Conservation (phyloP, 1,139 yeast species). For the Kodamaea sp. region DNA sequence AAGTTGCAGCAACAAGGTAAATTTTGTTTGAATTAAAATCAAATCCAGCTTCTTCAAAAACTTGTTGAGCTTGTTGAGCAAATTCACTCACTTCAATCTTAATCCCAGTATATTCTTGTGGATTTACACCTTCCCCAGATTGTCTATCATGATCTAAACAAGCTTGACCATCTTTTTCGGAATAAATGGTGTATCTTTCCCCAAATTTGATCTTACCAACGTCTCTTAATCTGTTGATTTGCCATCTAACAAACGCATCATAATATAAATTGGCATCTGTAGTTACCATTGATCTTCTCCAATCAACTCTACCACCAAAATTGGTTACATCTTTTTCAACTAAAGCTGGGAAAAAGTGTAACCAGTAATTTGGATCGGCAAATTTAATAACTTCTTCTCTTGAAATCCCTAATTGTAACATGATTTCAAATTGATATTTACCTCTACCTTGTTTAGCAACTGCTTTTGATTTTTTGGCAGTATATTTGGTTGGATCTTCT, state of each 20-base stretch:
- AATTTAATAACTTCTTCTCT: constrained; percentile 79
- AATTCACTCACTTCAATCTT: constrained; percentile 72
- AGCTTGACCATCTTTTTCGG: constrained; percentile 97
- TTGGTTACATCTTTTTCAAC: constrained; percentile 75
- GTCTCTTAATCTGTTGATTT: constrained; percentile 82
- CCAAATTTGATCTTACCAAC: constrained; percentile 94
- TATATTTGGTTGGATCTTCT: constrained; percentile 85
- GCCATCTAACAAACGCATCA: constrained; percentile 96
- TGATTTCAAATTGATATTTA: constrained; percentile 92
- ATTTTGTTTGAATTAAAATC: constrained; percentile 55
- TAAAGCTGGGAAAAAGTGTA: constrained; percentile 85
- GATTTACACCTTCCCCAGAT: constrained; percentile 95
- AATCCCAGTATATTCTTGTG: constrained; percentile 94
- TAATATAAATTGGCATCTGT: constrained; percentile 94
- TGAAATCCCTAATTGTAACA: constrained; percentile 88
- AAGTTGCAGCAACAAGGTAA: constrained; percentile 90
- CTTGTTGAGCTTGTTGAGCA: constrained; percentile 51
- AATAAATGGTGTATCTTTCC: constrained; percentile 94
- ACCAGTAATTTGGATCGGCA: constrained; percentile 89
- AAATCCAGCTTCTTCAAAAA: constrained; percentile 47
- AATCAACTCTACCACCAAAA: constrained; percentile 93
- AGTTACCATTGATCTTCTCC: constrained; percentile 96
- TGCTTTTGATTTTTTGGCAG: constrained; percentile 89
- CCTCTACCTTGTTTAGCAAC: constrained; percentile 91
- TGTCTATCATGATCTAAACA: constrained; percentile 99